Evolutionary conservation across 148 eudicot species (phyloP).

Genomic region (Rhododendron ovatum): DNA sequence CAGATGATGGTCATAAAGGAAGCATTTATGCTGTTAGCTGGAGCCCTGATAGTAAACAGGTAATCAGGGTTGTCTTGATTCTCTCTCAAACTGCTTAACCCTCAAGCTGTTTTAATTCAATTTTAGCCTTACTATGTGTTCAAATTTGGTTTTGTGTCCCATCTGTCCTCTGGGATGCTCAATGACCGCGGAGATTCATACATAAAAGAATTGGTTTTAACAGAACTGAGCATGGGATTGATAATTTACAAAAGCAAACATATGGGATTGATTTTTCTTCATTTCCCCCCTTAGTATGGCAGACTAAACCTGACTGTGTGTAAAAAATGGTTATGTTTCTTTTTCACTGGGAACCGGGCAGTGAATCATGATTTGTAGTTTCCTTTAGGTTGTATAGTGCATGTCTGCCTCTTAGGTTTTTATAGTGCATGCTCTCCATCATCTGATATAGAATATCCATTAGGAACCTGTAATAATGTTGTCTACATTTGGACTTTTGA

Average conservation of each 20-base stretch:
- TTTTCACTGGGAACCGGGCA: background rate
- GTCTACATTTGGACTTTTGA: background rate
- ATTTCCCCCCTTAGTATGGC: background rate
- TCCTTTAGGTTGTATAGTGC: background rate
- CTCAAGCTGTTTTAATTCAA: background rate
- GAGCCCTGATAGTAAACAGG: conserved; percentile 93
- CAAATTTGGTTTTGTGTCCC: background rate
- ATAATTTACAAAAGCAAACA: background rate
- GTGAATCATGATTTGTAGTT: background rate
- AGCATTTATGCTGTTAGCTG: conserved; percentile 96
- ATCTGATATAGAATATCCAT: background rate
- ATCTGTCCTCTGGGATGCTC: background rate
- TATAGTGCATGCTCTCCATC: background rate
- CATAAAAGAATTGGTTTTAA: background rate
- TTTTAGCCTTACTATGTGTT: background rate
- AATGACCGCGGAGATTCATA: background rate
- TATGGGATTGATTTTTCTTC: background rate
- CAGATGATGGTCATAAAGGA: conserved; percentile 85
- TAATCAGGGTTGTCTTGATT: conserved; percentile 10
- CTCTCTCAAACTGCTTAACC: background rate
- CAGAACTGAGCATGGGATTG: background rate
- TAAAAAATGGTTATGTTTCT: background rate
- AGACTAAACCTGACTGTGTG: background rate
- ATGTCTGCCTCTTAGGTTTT: background rate
- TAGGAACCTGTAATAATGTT: background rate